A percentile compares a stretch with the other conserved stretches of the same genome.
Evolutionary conservation across 31 red algal species (phyloP).

Genomic region (Asparagopsis taxiformis): DNA sequence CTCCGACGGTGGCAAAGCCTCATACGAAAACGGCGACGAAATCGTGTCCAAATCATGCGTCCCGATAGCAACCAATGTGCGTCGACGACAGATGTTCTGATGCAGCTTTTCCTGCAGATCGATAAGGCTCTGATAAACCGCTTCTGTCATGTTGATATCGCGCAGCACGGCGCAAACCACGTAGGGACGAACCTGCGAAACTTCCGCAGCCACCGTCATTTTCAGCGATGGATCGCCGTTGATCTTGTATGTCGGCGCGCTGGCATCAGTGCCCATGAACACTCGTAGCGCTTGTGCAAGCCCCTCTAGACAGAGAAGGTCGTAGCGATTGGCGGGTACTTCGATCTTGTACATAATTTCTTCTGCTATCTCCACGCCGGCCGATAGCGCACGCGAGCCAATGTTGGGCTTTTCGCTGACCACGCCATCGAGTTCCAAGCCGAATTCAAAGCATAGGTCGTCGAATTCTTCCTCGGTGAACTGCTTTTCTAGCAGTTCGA

Average conservation of each 20-base stretch:
- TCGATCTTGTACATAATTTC: conserved; percentile 90
- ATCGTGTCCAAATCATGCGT: conserved; percentile 96
- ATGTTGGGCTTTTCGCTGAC: conserved; percentile 61
- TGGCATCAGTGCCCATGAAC: conserved; percentile 67
- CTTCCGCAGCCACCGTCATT: conserved; percentile 43
- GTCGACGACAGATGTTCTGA: conserved; percentile 94
- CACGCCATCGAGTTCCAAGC: conserved; percentile 92
- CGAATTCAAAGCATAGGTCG: conserved; percentile 96
- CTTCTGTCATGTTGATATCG: conserved; percentile 66
- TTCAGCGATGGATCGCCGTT: conserved; percentile 25
- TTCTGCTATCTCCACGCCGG: conserved; percentile 45
- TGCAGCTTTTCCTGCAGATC: conserved; percentile 99
- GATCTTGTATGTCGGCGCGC: conserved; percentile 38
- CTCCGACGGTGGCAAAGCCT: conserved; percentile 63
- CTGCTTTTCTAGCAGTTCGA: conserved; percentile 63
- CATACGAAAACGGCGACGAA: conserved; percentile 78
- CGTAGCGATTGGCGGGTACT: conserved; percentile 98
- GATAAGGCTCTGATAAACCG: conserved; percentile 92
- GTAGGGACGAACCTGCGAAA: conserved; percentile 77
- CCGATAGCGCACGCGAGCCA: conserved; percentile 62
- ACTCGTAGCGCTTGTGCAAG: conserved; percentile 89
- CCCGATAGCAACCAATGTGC: conserved; percentile 97
- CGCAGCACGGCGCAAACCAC: conserved; percentile 92
- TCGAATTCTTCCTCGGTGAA: conserved; percentile 90
- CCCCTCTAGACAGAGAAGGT: conserved; percentile 95